Conservation (phyloP, 345 rosid genomes). For the Laguncularia racemosa region DNA sequence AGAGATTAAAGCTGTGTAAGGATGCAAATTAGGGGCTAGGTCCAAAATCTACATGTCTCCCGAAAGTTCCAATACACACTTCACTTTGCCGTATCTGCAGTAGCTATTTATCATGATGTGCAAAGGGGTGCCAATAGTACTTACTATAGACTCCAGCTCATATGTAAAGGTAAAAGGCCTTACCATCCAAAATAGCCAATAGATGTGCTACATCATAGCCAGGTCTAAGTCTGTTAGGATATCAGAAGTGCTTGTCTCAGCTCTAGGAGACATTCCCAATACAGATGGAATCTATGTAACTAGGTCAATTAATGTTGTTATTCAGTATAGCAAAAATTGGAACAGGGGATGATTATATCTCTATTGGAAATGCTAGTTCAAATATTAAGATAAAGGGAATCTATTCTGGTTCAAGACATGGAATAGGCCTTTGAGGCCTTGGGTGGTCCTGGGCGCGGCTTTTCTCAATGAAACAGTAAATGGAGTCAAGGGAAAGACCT, state of each 20-base stretch:
- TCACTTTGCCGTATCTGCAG: too few species aligned
- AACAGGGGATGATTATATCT: constrained; percentile 97
- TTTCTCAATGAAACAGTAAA: too few species aligned
- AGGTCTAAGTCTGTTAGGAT: constrained; percentile 53
- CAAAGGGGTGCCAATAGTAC: too few species aligned
- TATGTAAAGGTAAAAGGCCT: constrained; percentile 59
- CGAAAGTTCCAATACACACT: too few species aligned
- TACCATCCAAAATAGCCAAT: constrained; percentile 88
- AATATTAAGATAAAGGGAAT: constrained; percentile 75
- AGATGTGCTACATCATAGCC: constrained; percentile 81
- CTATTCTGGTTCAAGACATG: constrained; percentile 96
- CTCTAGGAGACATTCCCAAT: constrained; percentile 93
- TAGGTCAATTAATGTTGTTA: constrained; percentile 59
- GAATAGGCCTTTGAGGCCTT: too few species aligned
- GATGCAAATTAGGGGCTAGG: too few species aligned
- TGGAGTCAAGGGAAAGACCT: too few species aligned
- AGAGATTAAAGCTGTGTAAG: too few species aligned
- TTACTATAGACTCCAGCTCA: constrained; percentile 91
- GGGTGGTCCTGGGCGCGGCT: too few species aligned
- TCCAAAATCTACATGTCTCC: too few species aligned
- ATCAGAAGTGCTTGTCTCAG: constrained; percentile 53
- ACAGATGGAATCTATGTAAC: constrained; percentile 93
- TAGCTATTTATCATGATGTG: too few species aligned
- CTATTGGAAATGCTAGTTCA: constrained; percentile 80
- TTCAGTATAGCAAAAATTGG: constrained; percentile 90